Percentiles rank a stretch among this genome's conserved stretches.
Evolutionary conservation across 768 basidiomycete genomes (phyloP).

Genomic region (Leccinum broughii): DNA sequence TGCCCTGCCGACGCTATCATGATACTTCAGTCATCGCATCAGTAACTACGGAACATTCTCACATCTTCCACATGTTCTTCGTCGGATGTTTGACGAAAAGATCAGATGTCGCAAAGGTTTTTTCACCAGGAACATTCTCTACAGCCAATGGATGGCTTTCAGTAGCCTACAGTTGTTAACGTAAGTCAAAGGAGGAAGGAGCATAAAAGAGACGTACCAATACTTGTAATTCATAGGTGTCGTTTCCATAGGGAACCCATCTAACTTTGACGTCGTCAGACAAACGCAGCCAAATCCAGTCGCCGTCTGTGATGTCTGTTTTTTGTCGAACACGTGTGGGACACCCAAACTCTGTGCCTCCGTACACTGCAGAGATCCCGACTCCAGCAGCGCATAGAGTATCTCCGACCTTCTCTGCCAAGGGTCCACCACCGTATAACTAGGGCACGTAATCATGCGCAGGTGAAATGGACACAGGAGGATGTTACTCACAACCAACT

Average conservation of each 20-base stretch:
- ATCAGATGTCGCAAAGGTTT: slow-evolving; percentile 42
- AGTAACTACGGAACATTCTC: neutral
- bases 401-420: slow-evolving; percentile 16
- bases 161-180: slow-evolving; percentile 1
- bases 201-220: slow-evolving; percentile 26
- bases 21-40: neutral
- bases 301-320: slow-evolving; percentile 13
- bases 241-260: slow-evolving; percentile 35
- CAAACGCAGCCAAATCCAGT: slow-evolving; percentile 19
- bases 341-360: slow-evolving; percentile 25
- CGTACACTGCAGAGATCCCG: slow-evolving; percentile 12
- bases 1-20: slow-evolving; percentile 38
- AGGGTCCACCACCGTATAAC: slow-evolving; percentile 17
- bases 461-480: neutral
- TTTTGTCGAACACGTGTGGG: neutral
- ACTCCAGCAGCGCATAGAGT: slow-evolving; percentile 20
- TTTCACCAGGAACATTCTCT: slow-evolving; percentile 37
- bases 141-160: slow-evolving; percentile 7
- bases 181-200: neutral
- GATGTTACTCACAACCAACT: slow-evolving; percentile 18
- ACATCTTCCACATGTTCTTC: slow-evolving; percentile 46
- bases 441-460: neutral
- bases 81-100: slow-evolving; percentile 46
- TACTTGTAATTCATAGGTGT: slow-evolving; percentile 37
- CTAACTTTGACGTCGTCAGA: slow-evolving; percentile 21